Evolutionary conservation across 106 monocot species (phyloP).

Genomic region (Dendrobium chrysotoxum): DNA sequence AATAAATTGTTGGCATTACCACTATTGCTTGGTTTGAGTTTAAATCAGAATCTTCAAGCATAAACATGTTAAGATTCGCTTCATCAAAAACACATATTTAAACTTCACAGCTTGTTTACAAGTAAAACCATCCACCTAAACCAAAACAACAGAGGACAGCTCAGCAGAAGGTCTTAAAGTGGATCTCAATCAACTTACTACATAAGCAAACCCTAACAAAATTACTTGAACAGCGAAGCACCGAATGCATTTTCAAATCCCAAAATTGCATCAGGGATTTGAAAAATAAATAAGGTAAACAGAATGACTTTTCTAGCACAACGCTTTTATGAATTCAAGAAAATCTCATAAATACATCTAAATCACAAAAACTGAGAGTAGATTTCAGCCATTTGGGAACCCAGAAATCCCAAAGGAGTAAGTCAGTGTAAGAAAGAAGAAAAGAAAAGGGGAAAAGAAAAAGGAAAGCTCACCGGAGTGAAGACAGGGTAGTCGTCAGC

Average conservation of each 20-base stretch:
- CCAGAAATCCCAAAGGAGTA: too few species aligned
- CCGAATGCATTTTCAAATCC: background rate
- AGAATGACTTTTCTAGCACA: background rate
- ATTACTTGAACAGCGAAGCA: background rate
- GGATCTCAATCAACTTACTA: background rate
- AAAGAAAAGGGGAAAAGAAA: background rate
- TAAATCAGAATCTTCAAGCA: background rate
- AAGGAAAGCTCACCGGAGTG: conserved; percentile 53
- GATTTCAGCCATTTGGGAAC: too few species aligned
- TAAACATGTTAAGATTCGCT: background rate
- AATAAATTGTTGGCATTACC: background rate
- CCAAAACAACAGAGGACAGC: background rate
- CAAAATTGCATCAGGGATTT: background rate
- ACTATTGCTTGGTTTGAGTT: background rate
- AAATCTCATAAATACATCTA: background rate
- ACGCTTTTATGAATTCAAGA: background rate
- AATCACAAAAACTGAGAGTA: background rate
- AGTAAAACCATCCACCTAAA: background rate
- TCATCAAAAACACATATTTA: background rate
- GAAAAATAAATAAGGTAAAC: background rate
- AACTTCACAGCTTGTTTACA: too few species aligned
- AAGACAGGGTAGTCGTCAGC: conserved; percentile 91
- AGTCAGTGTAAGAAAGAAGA: background rate
- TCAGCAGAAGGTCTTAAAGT: background rate
- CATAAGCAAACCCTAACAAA: background rate